A percentile compares a stretch with the other conserved stretches of the same genome.
phyloP scores from a whole-genome alignment of 2,329 filamentous ascomycete species.

The Diaporthe eres region DNA sequence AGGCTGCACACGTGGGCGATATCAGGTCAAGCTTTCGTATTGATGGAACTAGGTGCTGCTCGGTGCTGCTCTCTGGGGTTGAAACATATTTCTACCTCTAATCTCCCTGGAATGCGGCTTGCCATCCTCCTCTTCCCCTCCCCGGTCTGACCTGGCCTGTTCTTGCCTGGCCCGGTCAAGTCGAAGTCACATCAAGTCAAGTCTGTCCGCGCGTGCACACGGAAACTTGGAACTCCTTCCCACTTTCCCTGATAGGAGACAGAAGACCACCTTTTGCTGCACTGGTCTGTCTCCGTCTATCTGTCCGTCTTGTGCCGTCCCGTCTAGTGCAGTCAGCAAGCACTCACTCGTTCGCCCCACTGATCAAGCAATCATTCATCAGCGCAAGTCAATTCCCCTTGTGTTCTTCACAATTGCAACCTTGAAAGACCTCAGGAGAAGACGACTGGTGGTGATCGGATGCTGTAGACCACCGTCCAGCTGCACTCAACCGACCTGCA shows the following conservation, averaged over 20 bases:
- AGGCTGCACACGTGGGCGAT: slow-evolving; percentile 11
- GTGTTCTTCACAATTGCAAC: slow-evolving; percentile 14
- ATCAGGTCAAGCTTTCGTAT: neutral
- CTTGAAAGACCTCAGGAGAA: neutral
- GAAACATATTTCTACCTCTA: slow-evolving; percentile 22
- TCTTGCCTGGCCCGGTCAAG: neutral
- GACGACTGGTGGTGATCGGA: neutral
- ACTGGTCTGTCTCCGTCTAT: neutral
- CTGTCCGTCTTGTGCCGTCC: slow-evolving; percentile 3
- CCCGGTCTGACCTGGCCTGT: slow-evolving; percentile 21
- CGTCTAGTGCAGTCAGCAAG: neutral
- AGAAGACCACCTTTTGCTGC: neutral
- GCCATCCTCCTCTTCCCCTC: neutral
- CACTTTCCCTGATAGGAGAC: slow-evolving; percentile 20
- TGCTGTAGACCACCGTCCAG: neutral
- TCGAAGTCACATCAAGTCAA: slow-evolving; percentile 14
- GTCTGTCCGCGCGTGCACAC: neutral
- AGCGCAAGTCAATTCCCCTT: neutral
- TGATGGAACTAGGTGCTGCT: neutral
- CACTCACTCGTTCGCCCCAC: no score
- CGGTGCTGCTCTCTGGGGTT: neutral
- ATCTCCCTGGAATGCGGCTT: slow-evolving; percentile 21
- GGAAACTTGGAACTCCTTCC: slow-evolving; percentile 8
- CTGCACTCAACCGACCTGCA: slow-evolving; percentile 12
- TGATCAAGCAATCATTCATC: neutral